Conservation (phyloP, 192 early-diverging fungal genomes). For the Spinellus fusiger region DNA sequence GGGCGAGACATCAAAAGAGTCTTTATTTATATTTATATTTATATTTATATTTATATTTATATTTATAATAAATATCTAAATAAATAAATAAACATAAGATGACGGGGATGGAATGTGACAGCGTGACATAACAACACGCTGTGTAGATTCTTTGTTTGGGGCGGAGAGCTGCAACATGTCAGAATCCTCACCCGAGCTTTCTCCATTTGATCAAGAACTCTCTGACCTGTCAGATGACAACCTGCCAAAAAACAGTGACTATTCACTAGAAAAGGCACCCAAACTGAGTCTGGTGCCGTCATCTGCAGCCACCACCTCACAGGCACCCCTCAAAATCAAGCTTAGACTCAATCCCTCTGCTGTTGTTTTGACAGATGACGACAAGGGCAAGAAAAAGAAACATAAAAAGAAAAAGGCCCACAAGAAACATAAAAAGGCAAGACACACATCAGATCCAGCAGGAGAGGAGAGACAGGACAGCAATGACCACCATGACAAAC, state of each 20-base stretch:
- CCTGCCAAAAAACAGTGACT: not conserved
- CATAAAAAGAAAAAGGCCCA: slow-evolving; percentile 16
- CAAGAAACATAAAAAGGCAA: slow-evolving; percentile 9
- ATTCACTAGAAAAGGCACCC: not conserved
- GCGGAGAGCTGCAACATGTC: not conserved
- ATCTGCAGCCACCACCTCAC: not conserved
- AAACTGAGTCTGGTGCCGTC: not conserved
- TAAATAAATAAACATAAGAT: not conserved
- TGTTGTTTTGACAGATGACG: not conserved
- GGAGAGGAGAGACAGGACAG: not conserved
- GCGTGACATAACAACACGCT: not conserved
- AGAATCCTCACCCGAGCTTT: slow-evolving; percentile 11
- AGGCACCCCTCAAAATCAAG: slow-evolving; percentile 21
- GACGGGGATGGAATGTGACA: not conserved
- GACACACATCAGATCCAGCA: not conserved
- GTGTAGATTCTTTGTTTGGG: slow-evolving; percentile 1
- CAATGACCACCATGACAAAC: slow-evolving; percentile 4
- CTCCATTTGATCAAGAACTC: slow-evolving; percentile 16
- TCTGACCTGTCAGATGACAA: slow-evolving; percentile 19
- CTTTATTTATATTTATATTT: not conserved
- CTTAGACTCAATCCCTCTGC: slow-evolving; percentile 16
- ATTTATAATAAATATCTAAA: not conserved
- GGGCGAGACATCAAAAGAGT: not conserved
- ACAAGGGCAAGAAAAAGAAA: slow-evolving; percentile 22
- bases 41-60: not conserved